Percentiles rank a stretch among this genome's conserved stretches.
Evolutionary conservation across 2,329 filamentous ascomycete species (phyloP).

Genomic region (Lithohypha guttulata): DNA sequence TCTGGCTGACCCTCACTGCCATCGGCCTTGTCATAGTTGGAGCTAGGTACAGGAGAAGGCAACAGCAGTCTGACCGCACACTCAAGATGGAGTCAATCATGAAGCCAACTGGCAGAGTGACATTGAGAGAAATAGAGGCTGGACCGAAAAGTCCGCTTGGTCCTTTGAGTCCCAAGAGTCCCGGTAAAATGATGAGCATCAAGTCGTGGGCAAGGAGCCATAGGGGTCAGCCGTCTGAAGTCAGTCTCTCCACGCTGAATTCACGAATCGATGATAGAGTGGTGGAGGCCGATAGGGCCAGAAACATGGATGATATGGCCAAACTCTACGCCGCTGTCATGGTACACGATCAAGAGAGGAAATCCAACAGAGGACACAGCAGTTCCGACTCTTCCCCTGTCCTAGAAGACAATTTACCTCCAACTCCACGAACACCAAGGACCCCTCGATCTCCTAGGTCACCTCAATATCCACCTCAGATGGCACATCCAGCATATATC

Average conservation of each 20-base stretch:
- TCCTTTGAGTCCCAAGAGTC: slow-evolving; percentile 23
- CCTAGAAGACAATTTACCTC: slow-evolving; percentile 11
- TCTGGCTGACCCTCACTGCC: slow-evolving; percentile 65
- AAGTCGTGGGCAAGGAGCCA: slow-evolving; percentile 29
- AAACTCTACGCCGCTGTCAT: slow-evolving; percentile 85
- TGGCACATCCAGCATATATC: slow-evolving; percentile 11
- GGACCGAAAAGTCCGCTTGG: slow-evolving; percentile 10
- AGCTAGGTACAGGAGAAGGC: slow-evolving; percentile 42
- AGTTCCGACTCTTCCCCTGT: slow-evolving; percentile 17
- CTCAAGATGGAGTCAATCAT: slow-evolving; percentile 49
- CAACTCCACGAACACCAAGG: not conserved
- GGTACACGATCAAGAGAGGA: slow-evolving; percentile 61
- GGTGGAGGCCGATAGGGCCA: slow-evolving; percentile 60
- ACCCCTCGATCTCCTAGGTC: slow-evolving; percentile 4
- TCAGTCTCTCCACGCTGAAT: slow-evolving; percentile 6
- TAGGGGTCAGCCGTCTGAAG: slow-evolving; percentile 2
- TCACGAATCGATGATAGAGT: slow-evolving; percentile 58
- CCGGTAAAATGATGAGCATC: slow-evolving; percentile 28
- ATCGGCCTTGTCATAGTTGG: slow-evolving; percentile 52
- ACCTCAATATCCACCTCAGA: slow-evolving; percentile 14
- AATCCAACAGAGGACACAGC: slow-evolving; percentile 11
- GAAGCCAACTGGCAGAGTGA: slow-evolving; percentile 27
- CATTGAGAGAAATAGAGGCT: slow-evolving; percentile 10
- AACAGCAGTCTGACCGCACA: slow-evolving; percentile 41
- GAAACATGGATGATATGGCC: slow-evolving; percentile 74